Base-by-base conservation (phyloP, 352 stramenopile species). In the Phytophthora quininea region DNA sequence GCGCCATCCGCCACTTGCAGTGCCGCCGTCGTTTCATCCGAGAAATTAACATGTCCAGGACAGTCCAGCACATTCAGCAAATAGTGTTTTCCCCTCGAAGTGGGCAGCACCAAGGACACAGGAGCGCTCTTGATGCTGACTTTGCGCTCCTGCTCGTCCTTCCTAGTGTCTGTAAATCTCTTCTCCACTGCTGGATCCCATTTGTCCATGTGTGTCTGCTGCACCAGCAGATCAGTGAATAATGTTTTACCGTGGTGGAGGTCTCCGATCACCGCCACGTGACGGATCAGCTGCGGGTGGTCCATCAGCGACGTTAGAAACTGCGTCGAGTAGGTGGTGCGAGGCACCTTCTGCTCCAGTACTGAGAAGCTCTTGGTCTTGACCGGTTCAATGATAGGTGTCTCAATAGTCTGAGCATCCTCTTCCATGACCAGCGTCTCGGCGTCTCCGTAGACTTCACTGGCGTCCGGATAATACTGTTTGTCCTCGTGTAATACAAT, bases 401-500 rank as follows among this genome's bases (percentile, higher is more conserved):
- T 98, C 68, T 99, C 95, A 58, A 99, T 97, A 35, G 96, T 90
- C 83, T 99, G 98, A 33, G 97, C 95, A 84, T 99, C 98, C 75
- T 99, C 98, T 72, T 99, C 98, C 73, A 99, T 95, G 12, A 99
- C 97, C 3, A 99, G 86, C 35, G 97, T 99, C 60, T 99, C 96
- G 3, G 93, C 97, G 46, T 98, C 97, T 11, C 95, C 94, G 74
- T 97, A 99, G 15, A 99, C 95, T 61, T 99, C 93, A 52, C 97
- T 81, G 4, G 97, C 97, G 3, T 98, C 96, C 14, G 98, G 97
- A 78, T 99, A 99, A 67, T 99, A 99, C 59, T 99, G 92, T 79
- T 99, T 99, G 80, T 99, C 98, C 78, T 99, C 98, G 65, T 99
- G 97, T 35, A 99, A 82, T n/a, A 99, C 96, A 69, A 99, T 99